Evolutionary conservation across 305 asterid species (phyloP).

Genomic region (Nicotiana rustica): DNA sequence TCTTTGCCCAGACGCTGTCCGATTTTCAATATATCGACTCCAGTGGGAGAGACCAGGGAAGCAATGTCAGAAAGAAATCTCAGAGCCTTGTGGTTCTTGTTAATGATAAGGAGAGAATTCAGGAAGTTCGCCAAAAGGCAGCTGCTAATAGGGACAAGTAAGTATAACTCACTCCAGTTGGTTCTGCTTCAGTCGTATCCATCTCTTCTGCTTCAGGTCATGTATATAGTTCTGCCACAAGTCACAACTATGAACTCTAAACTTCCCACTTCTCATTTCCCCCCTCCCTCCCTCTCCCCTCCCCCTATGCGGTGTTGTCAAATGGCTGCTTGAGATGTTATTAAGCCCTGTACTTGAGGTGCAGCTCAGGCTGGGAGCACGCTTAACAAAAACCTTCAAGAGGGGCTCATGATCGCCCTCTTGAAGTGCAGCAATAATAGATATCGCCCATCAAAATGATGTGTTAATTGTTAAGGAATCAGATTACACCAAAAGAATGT

Average conservation of each 20-base stretch:
- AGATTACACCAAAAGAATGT: neutral
- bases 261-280: neutral
- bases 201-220: neutral
- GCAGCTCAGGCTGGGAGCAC: neutral
- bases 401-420: neutral
- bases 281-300: neutral
- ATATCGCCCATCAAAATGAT: neutral
- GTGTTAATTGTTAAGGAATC: neutral
- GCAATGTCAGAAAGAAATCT: conserved; percentile 94
- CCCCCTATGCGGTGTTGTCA: neutral
- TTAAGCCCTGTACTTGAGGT: neutral
- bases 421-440: neutral
- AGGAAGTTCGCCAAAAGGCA: conserved; percentile 97
- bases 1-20: conserved; percentile 73
- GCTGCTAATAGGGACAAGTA: conserved; percentile 91
- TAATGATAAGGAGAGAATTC: conserved; percentile 96
- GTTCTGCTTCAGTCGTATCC: conserved; percentile 19
- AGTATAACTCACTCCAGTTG: conserved; percentile 41
- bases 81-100: conserved; percentile 93
- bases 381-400: conserved; percentile 17
- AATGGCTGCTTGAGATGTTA: neutral
- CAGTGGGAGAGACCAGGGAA: conserved; percentile 94
- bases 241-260: neutral
- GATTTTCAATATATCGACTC: conserved; percentile 98
- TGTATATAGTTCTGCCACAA: conserved; percentile 23